phyloP scores from a whole-genome alignment of 306 rosid species.

The Trichosanthes cucumerina region DNA sequence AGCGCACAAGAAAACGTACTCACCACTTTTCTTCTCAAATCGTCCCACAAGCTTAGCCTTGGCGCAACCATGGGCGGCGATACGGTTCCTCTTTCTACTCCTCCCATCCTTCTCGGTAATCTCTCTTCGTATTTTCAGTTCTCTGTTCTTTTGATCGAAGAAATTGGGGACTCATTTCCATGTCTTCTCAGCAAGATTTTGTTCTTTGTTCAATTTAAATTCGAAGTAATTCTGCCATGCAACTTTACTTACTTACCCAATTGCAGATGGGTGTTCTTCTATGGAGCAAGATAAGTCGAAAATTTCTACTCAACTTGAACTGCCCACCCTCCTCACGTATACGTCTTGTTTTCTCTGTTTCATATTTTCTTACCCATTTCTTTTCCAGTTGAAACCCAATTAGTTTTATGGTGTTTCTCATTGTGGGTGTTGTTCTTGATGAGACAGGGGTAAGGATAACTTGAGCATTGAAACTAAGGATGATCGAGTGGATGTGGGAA shows the following conservation, averaged over 20 bases:
- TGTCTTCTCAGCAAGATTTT: neutral
- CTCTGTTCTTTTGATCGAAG: neutral
- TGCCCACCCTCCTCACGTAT: constrained; percentile 25
- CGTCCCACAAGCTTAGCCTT: neutral
- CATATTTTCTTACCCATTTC: neutral
- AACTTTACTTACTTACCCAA: neutral
- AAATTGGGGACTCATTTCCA: neutral
- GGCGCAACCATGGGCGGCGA: neutral
- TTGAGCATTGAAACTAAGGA: constrained; percentile 26
- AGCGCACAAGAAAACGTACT: neutral
- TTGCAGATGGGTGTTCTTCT: constrained; percentile 30
- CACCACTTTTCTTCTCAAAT: neutral
- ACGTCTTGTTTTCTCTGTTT: neutral
- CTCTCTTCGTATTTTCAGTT: neutral
- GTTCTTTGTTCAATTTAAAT: neutral
- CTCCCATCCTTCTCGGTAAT: neutral
- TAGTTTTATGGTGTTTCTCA: neutral
- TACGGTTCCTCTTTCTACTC: neutral
- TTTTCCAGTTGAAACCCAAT: neutral
- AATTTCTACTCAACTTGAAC: constrained; percentile 18
- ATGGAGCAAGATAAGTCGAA: constrained; percentile 19
- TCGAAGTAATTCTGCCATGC: neutral
- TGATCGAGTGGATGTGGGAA: constrained; percentile 12
- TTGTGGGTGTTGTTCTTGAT: constrained; percentile 19
- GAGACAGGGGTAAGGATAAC: constrained; percentile 27